Evolutionary conservation across 768 basidiomycete species (phyloP), one percentile per base, ranked within the genome.

Genomic region (Cystofilobasidium macerans): DNA sequence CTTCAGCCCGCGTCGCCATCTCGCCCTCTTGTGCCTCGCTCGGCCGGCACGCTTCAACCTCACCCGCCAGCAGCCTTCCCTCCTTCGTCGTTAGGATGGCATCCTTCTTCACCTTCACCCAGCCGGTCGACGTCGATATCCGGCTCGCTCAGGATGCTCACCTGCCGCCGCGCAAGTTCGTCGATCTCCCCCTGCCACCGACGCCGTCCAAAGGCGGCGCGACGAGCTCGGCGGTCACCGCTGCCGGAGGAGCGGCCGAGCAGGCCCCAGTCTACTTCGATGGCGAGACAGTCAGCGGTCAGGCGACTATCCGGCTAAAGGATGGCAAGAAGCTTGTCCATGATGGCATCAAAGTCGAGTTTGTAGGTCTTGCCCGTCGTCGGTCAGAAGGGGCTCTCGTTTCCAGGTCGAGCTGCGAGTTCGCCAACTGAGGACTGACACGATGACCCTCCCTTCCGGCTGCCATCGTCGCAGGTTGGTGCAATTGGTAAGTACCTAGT

Each of bases 281-380:
- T 75, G 95, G 94, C 8, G 94, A 98, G 73, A 85, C 86, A n/a
- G 81, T 98, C 38, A 74, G 80, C 22, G 93, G 95, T 3, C 86
- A 89, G 83, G 92, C 92, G 6, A 81, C 85, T 18, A 85, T 97
- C 69, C 85, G 90, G 30, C 86, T 93, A 8, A 83, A 91, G 57
- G 95, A 98, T 73, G 94, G 94, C 26, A 97, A 95, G 84, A 90
- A 86, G 76, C 80, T 94, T 68, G 81, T 86, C 24, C 95, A 98
- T 73, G 93, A 98, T 38, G 94, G 94, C 3, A 92, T 99, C 75
- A 92, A 97, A 77, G 88, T 99, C 51, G 93, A 98, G 78, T 93
- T 99, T 73, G 87, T 92, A 32, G 92, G 95, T 35, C 89, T 86
- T 7, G 8, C 57, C 36, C 36, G 35, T 8, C 38, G 3, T 8